phyloP scores from a whole-genome alignment of 768 basidiomycete species.

The Holtermannia corniformis region DNA sequence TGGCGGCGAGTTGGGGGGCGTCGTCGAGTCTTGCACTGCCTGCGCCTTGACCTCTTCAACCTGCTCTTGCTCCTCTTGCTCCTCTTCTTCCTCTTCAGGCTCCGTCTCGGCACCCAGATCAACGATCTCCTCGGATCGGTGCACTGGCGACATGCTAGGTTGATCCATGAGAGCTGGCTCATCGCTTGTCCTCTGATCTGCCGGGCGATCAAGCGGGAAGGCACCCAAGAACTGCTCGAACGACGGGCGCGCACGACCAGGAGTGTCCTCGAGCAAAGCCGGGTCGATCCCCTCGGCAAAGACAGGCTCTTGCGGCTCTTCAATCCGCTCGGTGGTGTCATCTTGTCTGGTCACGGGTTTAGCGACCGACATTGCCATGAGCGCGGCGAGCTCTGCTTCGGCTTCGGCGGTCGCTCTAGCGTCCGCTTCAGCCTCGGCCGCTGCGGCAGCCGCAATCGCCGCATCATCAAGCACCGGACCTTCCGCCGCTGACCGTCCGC shows the following conservation, averaged over 20 bases:
- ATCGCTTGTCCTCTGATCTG: background rate
- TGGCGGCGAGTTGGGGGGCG: background rate
- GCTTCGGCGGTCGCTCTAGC: conserved; percentile 5
- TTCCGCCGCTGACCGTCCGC: conserved; percentile 48
- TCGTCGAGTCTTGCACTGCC: background rate
- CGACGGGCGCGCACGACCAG: no score
- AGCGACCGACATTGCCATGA: background rate
- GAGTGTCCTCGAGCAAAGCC: no score
- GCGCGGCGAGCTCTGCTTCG: background rate
- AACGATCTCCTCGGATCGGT: background rate
- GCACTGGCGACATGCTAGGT: background rate
- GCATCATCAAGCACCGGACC: conserved; percentile 39
- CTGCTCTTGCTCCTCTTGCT: conserved; percentile 8
- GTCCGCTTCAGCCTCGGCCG: background rate
- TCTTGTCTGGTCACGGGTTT: background rate
- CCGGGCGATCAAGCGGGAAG: background rate
- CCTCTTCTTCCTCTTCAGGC: conserved; percentile 3
- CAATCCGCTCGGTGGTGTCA: no score
- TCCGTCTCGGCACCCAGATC: conserved; percentile 1
- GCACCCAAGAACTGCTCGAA: background rate
- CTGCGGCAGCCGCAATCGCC: conserved; percentile 1
- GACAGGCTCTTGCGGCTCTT: no score
- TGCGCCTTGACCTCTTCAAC: background rate
- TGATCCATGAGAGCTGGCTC: background rate
- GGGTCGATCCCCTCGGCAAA: no score